Evolutionary conservation across 2,329 filamentous ascomycete genomes (phyloP).

Genomic region (Lachnellula hyalina): DNA sequence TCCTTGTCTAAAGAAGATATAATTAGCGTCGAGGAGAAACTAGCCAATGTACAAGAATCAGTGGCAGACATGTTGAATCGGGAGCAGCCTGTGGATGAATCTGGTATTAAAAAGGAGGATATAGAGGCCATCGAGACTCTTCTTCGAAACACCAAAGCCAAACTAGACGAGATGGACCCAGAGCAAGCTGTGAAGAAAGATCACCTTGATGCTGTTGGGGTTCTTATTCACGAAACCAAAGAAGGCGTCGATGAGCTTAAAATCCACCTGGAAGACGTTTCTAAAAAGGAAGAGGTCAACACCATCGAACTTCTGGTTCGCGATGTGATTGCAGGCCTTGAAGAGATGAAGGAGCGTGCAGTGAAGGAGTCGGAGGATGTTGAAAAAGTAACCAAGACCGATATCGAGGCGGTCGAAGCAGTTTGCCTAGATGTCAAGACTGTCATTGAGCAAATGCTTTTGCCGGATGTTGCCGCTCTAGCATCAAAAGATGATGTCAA

Average conservation of each 20-base stretch:
- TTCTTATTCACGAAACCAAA: constrained; percentile 68
- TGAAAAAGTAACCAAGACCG: constrained; percentile 70
- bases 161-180: constrained; percentile 75
- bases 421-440: constrained; percentile 81
- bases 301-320: constrained; percentile 73
- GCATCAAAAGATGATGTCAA: constrained; percentile 73
- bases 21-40: constrained; percentile 47
- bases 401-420: constrained; percentile 75
- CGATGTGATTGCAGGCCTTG: constrained; percentile 69
- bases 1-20: constrained; percentile 50
- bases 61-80: constrained; percentile 47
- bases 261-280: constrained; percentile 62
- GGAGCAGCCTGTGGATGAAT: constrained; percentile 33
- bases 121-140: constrained; percentile 88
- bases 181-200: constrained; percentile 65
- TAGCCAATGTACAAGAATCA: constrained; percentile 51
- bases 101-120: constrained; percentile 70
- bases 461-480: constrained; percentile 64
- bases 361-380: constrained; percentile 39
- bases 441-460: constrained; percentile 66
- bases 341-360: constrained; percentile 57
- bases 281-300: constrained; percentile 73
- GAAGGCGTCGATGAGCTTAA: constrained; percentile 64
- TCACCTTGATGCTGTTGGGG: constrained; percentile 47
- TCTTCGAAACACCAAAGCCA: constrained; percentile 81